phyloP scores from a whole-genome alignment of 1,284 basidiomycete species.

The Spongiforma sp. region DNA sequence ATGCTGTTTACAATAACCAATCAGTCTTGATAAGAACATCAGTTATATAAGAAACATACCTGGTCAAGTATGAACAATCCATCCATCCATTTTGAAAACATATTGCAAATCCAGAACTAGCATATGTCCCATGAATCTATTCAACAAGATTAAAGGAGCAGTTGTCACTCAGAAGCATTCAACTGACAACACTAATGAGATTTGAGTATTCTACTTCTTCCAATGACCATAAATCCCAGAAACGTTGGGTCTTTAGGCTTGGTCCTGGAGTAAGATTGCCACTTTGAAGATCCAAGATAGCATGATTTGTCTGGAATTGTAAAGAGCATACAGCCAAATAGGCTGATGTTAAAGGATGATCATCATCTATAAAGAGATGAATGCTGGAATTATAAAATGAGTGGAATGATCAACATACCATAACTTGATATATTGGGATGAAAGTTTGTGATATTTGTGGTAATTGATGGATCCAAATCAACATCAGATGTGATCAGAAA shows the following conservation, averaged over 20 bases:
- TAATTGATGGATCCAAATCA: slow-evolving; percentile 1
- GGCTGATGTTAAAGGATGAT: neutral
- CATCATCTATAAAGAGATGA: too few relatives aligned
- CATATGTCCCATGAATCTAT: neutral
- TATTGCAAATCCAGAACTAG: neutral
- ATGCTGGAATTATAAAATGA: too few relatives aligned
- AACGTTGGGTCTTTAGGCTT: neutral
- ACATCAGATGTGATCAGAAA: slow-evolving; percentile 10
- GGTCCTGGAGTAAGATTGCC: neutral
- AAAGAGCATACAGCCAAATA: neutral
- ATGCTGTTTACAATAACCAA: neutral
- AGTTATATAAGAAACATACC: neutral
- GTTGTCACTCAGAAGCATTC: neutral
- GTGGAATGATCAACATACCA: neutral
- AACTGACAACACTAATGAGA: neutral
- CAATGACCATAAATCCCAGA: slow-evolving; percentile 7
- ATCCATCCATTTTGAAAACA: too few relatives aligned
- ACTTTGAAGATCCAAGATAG: neutral
- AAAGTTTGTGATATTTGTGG: neutral
- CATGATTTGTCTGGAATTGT: neutral
- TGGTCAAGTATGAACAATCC: neutral
- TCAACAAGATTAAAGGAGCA: neutral
- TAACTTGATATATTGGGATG: slow-evolving; percentile 3
- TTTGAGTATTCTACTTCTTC: rapidly evolving
- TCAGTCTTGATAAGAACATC: rapidly evolving